These are phyloP conservation scores for Ceratocystis diversiconidia DNA, from an alignment of 2,329 filamentous ascomycete species.

Conservation along the genomic window DNA sequence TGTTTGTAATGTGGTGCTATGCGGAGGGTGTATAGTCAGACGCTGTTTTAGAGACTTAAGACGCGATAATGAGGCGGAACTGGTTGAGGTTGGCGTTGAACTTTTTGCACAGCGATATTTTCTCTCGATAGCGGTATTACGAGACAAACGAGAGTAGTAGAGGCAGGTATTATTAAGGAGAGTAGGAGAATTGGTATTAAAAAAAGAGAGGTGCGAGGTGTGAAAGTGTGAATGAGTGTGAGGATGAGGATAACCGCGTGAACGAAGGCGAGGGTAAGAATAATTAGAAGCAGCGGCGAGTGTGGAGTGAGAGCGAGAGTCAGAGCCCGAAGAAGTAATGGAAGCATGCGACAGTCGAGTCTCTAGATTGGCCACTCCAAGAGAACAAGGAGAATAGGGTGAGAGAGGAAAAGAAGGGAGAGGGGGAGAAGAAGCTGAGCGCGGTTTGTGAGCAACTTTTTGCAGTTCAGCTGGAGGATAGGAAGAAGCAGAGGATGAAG, in stretches of 20 bases:
- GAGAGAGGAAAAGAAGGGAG: neutral
- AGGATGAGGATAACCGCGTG: slow-evolving; percentile 5
- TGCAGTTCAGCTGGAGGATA: neutral
- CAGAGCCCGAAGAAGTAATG: neutral
- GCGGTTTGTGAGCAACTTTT: slow-evolving; percentile 4
- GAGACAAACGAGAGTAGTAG: slow-evolving; percentile 11
- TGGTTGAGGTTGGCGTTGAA: neutral
- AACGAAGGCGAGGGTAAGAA: neutral
- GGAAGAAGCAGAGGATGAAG: neutral
- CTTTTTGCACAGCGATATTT: neutral
- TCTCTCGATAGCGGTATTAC: neutral
- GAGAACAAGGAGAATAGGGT: neutral
- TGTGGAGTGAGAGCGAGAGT: neutral
- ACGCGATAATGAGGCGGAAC: neutral
- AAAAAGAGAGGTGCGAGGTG: slow-evolving; percentile 12
- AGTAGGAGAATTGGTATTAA: slow-evolving; percentile 8
- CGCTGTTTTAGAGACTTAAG: neutral
- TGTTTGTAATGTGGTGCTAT: neutral
- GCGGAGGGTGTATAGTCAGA: neutral
- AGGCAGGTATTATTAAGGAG: neutral
- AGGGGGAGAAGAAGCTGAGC: slow-evolving; percentile 1
- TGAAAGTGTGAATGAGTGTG: neutral
- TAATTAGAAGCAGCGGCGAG: neutral
- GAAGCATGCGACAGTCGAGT: neutral
- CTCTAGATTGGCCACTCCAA: neutral